Conservation (phyloP, 345 rosid species). For the Arabidopsis suecica region DNA sequence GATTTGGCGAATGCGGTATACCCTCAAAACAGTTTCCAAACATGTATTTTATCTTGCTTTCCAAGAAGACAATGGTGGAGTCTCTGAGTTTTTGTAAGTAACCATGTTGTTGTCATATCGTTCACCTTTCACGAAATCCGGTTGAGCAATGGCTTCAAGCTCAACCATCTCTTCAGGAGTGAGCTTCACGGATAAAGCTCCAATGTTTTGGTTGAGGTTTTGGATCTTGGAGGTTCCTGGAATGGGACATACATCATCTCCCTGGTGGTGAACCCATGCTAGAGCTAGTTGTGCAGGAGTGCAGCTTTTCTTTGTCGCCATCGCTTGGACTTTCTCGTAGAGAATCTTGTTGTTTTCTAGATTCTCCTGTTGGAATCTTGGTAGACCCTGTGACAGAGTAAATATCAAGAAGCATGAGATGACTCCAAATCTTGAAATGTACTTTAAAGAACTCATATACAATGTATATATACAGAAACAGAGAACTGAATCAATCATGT, state of each 20-base stretch:
- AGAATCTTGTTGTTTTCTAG: slow-evolving; percentile 55
- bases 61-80: slow-evolving; percentile 70
- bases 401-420: background rate
- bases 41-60: slow-evolving; percentile 25
- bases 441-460: background rate
- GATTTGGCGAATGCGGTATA: background rate
- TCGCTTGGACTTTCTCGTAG: slow-evolving; percentile 54
- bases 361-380: slow-evolving; percentile 70
- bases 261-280: slow-evolving; percentile 77
- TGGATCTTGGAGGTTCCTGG: slow-evolving; percentile 67
- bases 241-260: slow-evolving; percentile 67
- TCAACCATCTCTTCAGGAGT: slow-evolving; percentile 63
- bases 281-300: slow-evolving; percentile 71
- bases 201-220: slow-evolving; percentile 65
- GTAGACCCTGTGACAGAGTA: slow-evolving; percentile 44
- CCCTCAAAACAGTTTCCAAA: background rate
- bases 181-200: slow-evolving; percentile 63
- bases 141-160: slow-evolving; percentile 55
- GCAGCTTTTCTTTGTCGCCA: slow-evolving; percentile 61
- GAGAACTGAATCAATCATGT: background rate
- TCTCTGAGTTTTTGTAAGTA: slow-evolving; percentile 51
- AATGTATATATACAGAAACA: background rate
- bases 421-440: background rate
- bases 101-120: slow-evolving; percentile 15
- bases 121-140: slow-evolving; percentile 53